Evolutionary conservation across 2,329 filamentous ascomycete genomes (phyloP).

Genomic region (Ophiobolus disseminans): DNA sequence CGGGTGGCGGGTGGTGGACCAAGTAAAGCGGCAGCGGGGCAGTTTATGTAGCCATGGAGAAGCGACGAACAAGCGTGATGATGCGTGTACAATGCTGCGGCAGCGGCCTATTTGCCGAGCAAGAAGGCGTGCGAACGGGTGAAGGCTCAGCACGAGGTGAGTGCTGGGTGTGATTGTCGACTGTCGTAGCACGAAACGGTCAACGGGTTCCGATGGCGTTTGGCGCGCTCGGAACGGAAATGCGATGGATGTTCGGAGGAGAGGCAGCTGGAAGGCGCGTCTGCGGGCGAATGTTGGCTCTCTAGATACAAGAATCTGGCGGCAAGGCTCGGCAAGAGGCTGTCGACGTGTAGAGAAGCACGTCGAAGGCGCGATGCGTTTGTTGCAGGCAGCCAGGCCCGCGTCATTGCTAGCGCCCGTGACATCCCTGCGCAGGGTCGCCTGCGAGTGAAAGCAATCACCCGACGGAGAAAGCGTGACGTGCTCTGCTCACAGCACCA

Average conservation of each 20-base stretch:
- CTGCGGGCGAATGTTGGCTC: not conserved
- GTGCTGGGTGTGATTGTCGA: constrained; percentile 10
- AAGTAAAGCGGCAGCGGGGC: constrained; percentile 31
- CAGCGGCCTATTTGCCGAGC: not conserved
- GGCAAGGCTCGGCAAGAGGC: constrained; percentile 9
- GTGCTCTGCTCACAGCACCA: constrained; percentile 13
- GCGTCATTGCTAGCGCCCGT: constrained; percentile 32
- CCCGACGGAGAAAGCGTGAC: constrained; percentile 23
- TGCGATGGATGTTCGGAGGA: not conserved
- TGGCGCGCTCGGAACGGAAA: constrained; percentile 14
- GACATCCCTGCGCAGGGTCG: constrained; percentile 21
- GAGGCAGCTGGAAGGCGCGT: not conserved
- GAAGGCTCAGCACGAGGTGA: constrained; percentile 7
- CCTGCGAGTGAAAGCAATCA: constrained; percentile 33
- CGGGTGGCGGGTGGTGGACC: constrained; percentile 13
- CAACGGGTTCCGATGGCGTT: constrained; percentile 17
- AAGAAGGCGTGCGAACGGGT: not conserved
- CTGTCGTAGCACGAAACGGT: constrained; percentile 18
- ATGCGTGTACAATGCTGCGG: constrained; percentile 1
- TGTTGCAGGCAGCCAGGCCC: constrained; percentile 32
- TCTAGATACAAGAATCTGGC: not conserved
- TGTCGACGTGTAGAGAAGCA: constrained; percentile 27
- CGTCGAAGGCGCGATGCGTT: constrained; percentile 32
- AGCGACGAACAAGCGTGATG: constrained; percentile 4
- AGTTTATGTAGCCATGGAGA: constrained; percentile 26